Percentiles rank a stretch among this genome's conserved stretches.
These are phyloP conservation scores for Mortierella sp. DNA, from an alignment of 371 early-diverging fungal species.

Conservation along the genomic window DNA sequence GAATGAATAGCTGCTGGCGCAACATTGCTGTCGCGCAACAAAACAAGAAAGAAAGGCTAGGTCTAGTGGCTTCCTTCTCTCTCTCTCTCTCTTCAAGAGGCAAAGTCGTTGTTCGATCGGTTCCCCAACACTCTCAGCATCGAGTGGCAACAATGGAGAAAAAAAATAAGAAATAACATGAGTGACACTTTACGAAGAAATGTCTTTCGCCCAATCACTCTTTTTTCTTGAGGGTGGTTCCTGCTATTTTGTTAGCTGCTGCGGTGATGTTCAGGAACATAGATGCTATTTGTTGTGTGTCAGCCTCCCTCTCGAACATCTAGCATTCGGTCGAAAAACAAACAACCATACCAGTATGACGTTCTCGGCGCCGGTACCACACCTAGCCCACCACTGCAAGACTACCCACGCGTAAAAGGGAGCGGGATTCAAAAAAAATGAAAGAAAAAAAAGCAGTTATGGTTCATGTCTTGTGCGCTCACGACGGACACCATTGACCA, in stretches of 20 bases:
- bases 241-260: background rate
- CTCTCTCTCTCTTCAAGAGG: no score
- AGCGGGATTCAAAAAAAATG: background rate
- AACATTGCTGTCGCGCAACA: no score
- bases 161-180: background rate
- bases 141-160: background rate
- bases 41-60: no score
- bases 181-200: constrained; percentile 1
- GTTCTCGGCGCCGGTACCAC: background rate
- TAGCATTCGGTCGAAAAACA: background rate
- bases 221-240: background rate
- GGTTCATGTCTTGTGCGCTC: background rate
- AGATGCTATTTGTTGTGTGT: background rate
- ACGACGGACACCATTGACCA: background rate
- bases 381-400: background rate
- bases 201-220: background rate
- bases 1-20: no score
- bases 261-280: background rate
- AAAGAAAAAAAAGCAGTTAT: background rate
- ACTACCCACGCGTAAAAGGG: background rate
- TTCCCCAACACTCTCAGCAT: background rate
- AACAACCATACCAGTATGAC: background rate
- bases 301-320: background rate
- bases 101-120: no score
- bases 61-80: no score